These are phyloP conservation scores for Aspergillus conjunctus DNA, from an alignment of 495 filamentous ascomycete species.

Conservation along the genomic window DNA sequence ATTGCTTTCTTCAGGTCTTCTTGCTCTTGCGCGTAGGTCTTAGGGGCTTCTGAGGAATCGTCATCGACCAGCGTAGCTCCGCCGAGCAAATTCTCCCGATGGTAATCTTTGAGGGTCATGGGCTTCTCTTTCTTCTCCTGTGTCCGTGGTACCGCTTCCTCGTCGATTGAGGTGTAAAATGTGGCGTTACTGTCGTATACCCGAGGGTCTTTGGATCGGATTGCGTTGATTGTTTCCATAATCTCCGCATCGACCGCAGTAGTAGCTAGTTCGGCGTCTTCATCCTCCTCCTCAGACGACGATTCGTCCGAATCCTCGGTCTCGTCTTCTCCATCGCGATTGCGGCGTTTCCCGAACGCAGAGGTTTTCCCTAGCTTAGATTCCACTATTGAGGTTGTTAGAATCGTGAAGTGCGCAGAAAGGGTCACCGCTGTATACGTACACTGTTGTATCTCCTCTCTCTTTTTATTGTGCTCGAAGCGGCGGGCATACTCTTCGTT, in stretches of 20 bases:
- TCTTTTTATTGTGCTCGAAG: constrained; percentile 96
- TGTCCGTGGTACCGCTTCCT: constrained; percentile 31
- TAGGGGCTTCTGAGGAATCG: constrained; percentile 46
- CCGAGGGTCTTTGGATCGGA: constrained; percentile 83
- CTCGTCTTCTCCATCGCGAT: constrained; percentile 43
- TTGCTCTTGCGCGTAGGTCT: constrained; percentile 84
- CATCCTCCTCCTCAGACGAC: constrained; percentile 59
- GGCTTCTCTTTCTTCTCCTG: constrained; percentile 72
- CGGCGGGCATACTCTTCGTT: constrained; percentile 87
- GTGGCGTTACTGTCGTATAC: constrained; percentile 78
- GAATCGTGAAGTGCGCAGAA: constrained; percentile 14
- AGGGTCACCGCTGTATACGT: constrained; percentile 36
- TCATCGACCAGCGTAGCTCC: constrained; percentile 61
- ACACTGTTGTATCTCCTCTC: constrained; percentile 84
- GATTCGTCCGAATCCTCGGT: constrained; percentile 56
- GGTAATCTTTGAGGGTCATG: constrained; percentile 86
- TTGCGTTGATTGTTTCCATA: constrained; percentile 77
- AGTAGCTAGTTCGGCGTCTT: constrained; percentile 81
- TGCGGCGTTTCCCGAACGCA: constrained; percentile 35
- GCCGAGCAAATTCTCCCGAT: constrained; percentile 77
- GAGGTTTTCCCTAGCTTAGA: constrained; percentile 72
- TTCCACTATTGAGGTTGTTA: constrained; percentile 61
- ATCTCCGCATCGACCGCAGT: constrained; percentile 84
- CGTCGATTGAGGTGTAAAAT: constrained; percentile 72
- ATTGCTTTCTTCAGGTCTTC: constrained; percentile 74